Percentiles rank a stretch among this genome's conserved stretches.
Conservation (phyloP, 108 stramenopile species). For the Conticribra guillardii region DNA sequence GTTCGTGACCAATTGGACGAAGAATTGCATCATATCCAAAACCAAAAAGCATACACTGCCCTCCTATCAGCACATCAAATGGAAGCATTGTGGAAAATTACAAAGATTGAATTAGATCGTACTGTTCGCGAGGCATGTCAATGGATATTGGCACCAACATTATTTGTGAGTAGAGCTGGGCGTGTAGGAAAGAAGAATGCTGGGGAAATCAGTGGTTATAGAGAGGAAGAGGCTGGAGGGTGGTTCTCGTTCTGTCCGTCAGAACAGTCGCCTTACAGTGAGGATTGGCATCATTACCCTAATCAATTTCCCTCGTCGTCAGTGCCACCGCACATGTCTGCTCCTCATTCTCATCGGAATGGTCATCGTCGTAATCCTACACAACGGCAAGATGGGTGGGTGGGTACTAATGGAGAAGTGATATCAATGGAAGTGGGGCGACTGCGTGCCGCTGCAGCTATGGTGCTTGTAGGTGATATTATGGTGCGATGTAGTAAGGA, state of each 20-base stretch:
- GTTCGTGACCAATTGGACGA: constrained; percentile 42
- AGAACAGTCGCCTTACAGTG: constrained; percentile 36
- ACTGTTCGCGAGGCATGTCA: constrained; percentile 70
- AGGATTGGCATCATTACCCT: constrained; percentile 21
- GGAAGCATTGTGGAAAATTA: constrained; percentile 84
- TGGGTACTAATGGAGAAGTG: constrained; percentile 51
- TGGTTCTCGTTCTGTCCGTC: constrained; percentile 71
- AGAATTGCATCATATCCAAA: constrained; percentile 47
- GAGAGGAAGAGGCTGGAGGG: neutral
- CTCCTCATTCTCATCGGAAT: too few relatives aligned
- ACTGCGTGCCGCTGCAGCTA: constrained; percentile 65
- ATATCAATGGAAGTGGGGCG: constrained; percentile 60
- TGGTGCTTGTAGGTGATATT: constrained; percentile 75
- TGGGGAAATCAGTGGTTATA: neutral
- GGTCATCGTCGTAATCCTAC: neutral
- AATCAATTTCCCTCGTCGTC: constrained; percentile 3
- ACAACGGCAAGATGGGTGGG: constrained; percentile 43
- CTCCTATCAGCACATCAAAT: constrained; percentile 69
- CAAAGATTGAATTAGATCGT: constrained; percentile 78
- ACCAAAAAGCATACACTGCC: constrained; percentile 59
- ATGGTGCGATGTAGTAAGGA: constrained; percentile 80
- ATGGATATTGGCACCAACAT: constrained; percentile 49
- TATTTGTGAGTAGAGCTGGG: neutral
- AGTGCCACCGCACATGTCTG: constrained; percentile 1
- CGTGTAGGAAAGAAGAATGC: neutral